Conservation (phyloP, 176 grass and related monocot genomes). For the Eragrostis curvula region DNA sequence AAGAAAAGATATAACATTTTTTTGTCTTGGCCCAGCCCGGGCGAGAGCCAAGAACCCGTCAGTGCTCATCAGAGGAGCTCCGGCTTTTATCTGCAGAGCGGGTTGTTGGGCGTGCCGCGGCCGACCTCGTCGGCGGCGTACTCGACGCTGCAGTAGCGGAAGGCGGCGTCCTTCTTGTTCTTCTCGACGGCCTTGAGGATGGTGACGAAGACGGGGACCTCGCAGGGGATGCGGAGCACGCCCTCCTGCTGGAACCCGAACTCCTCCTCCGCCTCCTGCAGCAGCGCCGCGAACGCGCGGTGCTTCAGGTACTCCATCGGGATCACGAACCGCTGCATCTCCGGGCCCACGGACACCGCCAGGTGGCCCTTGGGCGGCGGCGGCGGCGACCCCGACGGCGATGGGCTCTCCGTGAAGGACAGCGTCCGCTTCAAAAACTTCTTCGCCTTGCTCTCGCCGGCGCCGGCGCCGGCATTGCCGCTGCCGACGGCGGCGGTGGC, state of each 20-base stretch:
- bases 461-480: constrained; percentile 26
- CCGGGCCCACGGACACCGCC: constrained; percentile 62
- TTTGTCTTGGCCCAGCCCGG: not conserved
- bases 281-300: constrained; percentile 60
- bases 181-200: constrained; percentile 58
- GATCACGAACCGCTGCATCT: constrained; percentile 76
- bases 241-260: constrained; percentile 87
- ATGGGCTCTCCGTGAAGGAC: constrained; percentile 61
- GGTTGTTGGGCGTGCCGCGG: constrained; percentile 43
- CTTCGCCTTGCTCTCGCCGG: constrained; percentile 74
- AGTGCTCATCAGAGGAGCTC: not conserved
- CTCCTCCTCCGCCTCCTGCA: constrained; percentile 80
- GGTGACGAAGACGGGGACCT: constrained; percentile 63
- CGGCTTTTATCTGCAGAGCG: constrained; percentile 53
- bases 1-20: not conserved
- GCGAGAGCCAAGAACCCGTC: not conserved
- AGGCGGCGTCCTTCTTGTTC: constrained; percentile 53
- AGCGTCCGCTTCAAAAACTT: constrained; percentile 93
- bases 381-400: constrained; percentile 19
- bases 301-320: constrained; percentile 72
- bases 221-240: constrained; percentile 77
- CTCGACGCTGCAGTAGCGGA: constrained; percentile 62
- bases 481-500: not conserved
- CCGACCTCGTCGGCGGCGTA: constrained; percentile 42
- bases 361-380: constrained; percentile 64